These are phyloP conservation scores for Scutellaria baicalensis DNA, from an alignment of 257 asterid species.

Conservation along the genomic window DNA sequence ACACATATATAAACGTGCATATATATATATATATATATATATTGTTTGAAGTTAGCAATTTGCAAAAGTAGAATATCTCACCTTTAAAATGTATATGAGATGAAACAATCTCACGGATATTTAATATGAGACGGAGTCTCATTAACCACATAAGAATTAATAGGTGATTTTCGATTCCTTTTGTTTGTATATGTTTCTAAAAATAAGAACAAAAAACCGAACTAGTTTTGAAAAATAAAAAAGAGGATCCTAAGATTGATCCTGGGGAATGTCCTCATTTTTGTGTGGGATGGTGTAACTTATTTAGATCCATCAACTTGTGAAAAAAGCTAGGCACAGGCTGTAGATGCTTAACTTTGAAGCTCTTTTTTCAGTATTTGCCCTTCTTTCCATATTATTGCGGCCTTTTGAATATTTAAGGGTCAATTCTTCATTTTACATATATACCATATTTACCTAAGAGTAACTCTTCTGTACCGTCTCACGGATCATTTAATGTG, in stretches of 20 bases:
- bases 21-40: no score
- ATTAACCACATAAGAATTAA: no score
- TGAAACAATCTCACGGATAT: no score
- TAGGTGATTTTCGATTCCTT: no score
- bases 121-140: no score
- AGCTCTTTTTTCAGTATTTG: conserved; percentile 12
- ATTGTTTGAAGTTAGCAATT: no score
- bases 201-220: neutral
- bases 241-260: conserved; percentile 16
- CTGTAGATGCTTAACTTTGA: conserved; percentile 27
- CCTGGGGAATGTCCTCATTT: conserved; percentile 15
- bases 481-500: no score
- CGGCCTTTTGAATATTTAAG: conserved; percentile 30
- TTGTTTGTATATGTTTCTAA: neutral
- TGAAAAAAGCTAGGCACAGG: conserved; percentile 13
- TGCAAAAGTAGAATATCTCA: no score
- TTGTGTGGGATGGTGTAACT: neutral
- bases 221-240: neutral
- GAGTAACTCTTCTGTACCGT: no score
- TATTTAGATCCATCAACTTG: conserved; percentile 12
- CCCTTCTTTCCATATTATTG: conserved; percentile 3
- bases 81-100: no score
- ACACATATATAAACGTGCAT: no score
- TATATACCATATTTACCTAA: no score
- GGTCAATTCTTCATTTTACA: conserved; percentile 22